Evolutionary conservation across 106 monocot species (phyloP).

Genomic region (Phalaenopsis equestris): DNA sequence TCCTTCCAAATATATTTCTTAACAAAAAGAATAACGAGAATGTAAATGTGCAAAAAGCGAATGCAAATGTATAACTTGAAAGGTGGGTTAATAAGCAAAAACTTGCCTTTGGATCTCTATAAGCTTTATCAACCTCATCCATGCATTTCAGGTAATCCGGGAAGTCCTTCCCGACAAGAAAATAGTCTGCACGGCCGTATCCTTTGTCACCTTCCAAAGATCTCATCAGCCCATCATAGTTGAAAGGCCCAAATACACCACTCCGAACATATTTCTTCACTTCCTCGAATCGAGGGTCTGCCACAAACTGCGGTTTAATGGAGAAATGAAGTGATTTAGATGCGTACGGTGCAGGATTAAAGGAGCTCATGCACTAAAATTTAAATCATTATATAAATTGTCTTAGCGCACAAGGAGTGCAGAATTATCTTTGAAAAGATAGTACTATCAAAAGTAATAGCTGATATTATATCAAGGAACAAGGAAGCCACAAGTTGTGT

Average conservation of each 20-base stretch:
- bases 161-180: conserved; percentile 97
- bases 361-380: neutral
- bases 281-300: conserved; percentile 86
- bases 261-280: conserved; percentile 83
- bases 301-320: conserved; percentile 65
- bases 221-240: conserved; percentile 73
- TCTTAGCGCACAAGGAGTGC: neutral
- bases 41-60: neutral
- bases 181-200: conserved; percentile 95
- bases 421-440: neutral
- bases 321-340: neutral
- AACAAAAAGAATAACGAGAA: neutral
- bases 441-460: neutral
- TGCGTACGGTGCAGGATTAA: neutral
- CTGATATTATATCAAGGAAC: neutral
- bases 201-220: conserved; percentile 96
- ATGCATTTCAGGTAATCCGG: conserved; percentile 95
- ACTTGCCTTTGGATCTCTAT: conserved; percentile 77
- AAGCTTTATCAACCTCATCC: conserved; percentile 80
- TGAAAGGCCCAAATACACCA: conserved; percentile 67
- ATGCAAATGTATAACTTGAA: neutral
- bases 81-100: neutral
- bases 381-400: neutral
- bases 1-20: neutral
- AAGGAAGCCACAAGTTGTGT: neutral